These are phyloP conservation scores for Ophiognomonia clavigignenti-juglandacearum DNA, from an alignment of 2,329 filamentous ascomycete genomes.

Conservation along the genomic window DNA sequence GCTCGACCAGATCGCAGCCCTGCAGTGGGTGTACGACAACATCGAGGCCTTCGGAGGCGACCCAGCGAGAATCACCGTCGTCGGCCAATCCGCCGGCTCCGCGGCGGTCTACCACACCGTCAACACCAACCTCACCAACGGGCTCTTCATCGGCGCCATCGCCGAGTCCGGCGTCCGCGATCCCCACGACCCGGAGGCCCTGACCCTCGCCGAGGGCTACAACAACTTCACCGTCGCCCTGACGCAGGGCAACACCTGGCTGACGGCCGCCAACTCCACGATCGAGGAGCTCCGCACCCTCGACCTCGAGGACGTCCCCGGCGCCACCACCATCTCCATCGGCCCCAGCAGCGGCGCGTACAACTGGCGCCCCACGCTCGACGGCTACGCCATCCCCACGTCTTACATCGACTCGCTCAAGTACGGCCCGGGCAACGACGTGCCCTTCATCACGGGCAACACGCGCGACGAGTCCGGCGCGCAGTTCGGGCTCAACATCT, in stretches of 20 bases:
- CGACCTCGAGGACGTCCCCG: conserved; percentile 11
- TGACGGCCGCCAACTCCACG: conserved; percentile 16
- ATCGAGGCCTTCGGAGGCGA: conserved; percentile 41
- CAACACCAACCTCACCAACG: conserved; percentile 23
- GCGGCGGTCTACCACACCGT: conserved; percentile 21
- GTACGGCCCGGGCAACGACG: conserved; percentile 22
- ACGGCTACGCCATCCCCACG: conserved; percentile 20
- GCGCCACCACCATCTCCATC: conserved; percentile 7
- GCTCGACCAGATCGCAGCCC: conserved; percentile 42
- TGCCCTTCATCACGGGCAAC: conserved; percentile 27
- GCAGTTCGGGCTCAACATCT: conserved; percentile 19
- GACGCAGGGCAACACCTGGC: conserved; percentile 12
- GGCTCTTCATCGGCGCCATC: conserved; percentile 22
- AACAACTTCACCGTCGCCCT: conserved; percentile 11
- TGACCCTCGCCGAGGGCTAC: conserved; percentile 20
- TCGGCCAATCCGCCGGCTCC: conserved; percentile 19
- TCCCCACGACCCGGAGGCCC: conserved; percentile 21
- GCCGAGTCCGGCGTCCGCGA: conserved; percentile 23
- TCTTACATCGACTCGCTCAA: conserved; percentile 22
- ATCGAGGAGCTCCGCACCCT: conserved; percentile 19
- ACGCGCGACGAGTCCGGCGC: conserved; percentile 25
- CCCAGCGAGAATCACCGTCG: conserved; percentile 20
- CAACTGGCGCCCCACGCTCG: too few relatives aligned
- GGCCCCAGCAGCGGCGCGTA: too few relatives aligned
- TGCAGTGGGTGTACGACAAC: conserved; percentile 45